These are phyloP conservation scores for Hypocrella siamensis DNA, from an alignment of 2,329 filamentous ascomycete genomes.

Conservation along the genomic window DNA sequence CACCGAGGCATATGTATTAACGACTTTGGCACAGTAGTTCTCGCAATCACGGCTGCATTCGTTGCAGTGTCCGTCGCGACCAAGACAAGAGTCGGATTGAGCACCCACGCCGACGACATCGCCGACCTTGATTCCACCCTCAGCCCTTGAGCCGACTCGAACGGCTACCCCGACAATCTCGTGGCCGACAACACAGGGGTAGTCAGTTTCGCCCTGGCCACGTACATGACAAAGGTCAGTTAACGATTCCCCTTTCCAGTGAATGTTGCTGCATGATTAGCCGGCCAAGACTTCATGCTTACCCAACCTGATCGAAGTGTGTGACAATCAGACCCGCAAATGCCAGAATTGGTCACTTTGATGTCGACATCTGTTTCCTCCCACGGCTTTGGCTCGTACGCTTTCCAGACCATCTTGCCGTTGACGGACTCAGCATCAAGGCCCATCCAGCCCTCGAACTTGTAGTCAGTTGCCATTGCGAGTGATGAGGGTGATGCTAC, in stretches of 20 bases:
- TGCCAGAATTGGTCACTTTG: constrained; percentile 47
- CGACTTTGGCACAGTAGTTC: constrained; percentile 24
- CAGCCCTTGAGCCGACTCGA: constrained; percentile 32
- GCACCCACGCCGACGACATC: constrained; percentile 50
- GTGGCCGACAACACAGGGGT: constrained; percentile 43
- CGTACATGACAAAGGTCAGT: neutral
- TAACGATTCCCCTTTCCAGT: too few species aligned
- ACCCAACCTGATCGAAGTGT: constrained; percentile 39
- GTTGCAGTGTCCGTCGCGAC: constrained; percentile 20
- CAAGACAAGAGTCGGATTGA: constrained; percentile 38
- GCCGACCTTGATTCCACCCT: constrained; percentile 35
- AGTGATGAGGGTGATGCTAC: neutral
- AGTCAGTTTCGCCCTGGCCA: constrained; percentile 6
- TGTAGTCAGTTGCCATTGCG: constrained; percentile 18
- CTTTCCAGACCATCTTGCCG: constrained; percentile 37
- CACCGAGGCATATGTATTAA: constrained; percentile 35
- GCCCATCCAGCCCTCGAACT: constrained; percentile 37
- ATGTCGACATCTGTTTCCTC: constrained; percentile 52
- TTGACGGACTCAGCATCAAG: constrained; percentile 22
- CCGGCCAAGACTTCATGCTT: constrained; percentile 1
- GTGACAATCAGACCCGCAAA: constrained; percentile 49
- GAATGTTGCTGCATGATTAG: too few species aligned
- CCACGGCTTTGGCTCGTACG: constrained; percentile 49
- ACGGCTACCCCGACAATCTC: constrained; percentile 48
- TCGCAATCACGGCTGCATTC: constrained; percentile 24